Base-by-base conservation (phyloP, 129 eudicot genomes). In the Flaveria trinervia region DNA sequence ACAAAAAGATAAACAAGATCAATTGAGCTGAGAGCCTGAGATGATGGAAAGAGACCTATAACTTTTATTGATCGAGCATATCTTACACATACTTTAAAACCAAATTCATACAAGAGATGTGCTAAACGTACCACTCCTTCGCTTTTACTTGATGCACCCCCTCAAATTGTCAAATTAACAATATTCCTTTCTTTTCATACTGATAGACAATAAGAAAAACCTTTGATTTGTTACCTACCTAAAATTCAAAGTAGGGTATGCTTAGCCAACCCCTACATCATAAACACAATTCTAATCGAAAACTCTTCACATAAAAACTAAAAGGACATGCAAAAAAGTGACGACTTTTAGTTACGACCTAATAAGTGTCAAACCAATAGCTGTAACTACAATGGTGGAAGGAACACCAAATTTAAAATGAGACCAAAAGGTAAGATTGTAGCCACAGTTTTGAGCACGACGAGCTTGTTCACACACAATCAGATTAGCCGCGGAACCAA, bases 381-480 rank as follows among this genome's bases (percentile, higher is more conserved):
- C 90, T 49, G 88, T 92, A 26, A 92, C 92, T 23, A 90, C 62
- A 18, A 92, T 77, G 51, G 98, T 92, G 14, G 98, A 92, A 8
- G 95, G 98, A 76, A 92, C 83, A 60, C 98, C 98, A 65, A 92
- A 92, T 76, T 90, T 92, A 43, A 92, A 88, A 70, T 92, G 98
- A 57, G 76, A 81, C 96, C 88, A 88, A 44, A 92, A 92, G 7
- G 98, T 70, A 23, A 92, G 85, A 84, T 88, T 90, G 85, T 90
- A 92, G 17, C 96, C 90, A 16, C 59, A 82, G 68, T 80, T 82
- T 64, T 80, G 88, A 44, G 96, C 89, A 4, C 89, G 87, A 7
- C 96, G 98, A 74, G 98, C 98, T 85, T 92, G 98, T 82, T 92
- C 97, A 17, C 97, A 92, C 20, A 92, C 98, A 50, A 92, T 92